phyloP scores from a whole-genome alignment of 1,284 basidiomycete species.

The Xerocomus minutiporus region DNA sequence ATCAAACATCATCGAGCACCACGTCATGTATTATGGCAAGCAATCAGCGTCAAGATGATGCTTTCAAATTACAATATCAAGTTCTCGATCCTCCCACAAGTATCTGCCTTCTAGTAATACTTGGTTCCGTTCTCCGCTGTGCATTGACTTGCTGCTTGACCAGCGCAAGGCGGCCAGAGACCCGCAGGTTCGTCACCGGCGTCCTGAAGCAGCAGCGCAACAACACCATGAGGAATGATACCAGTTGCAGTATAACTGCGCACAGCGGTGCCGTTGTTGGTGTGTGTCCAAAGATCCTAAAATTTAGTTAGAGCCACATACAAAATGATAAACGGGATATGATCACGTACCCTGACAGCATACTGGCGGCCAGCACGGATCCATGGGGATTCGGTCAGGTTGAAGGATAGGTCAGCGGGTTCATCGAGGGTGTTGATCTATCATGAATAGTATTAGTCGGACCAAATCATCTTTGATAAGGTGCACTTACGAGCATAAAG shows the following conservation, averaged over 20 bases:
- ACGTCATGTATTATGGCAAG: no score
- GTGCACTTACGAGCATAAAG: conserved; percentile 47
- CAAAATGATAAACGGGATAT: neutral
- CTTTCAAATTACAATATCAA: no score
- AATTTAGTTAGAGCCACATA: neutral
- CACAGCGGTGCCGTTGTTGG: conserved; percentile 60
- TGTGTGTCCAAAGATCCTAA: conserved; percentile 67
- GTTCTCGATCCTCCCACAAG: neutral
- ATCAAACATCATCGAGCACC: no score
- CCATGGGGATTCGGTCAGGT: conserved; percentile 65
- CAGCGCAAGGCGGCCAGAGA: conserved; percentile 41
- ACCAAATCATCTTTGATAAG: neutral
- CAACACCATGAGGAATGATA: conserved; percentile 62
- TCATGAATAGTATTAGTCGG: neutral
- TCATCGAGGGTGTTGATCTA: conserved; percentile 51
- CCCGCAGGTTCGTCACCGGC: conserved; percentile 61
- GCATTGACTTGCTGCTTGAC: conserved; percentile 23
- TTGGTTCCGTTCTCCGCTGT: conserved; percentile 30
- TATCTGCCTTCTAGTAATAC: conserved; percentile 13
- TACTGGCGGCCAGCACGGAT: conserved; percentile 62
- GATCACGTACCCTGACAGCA: conserved; percentile 44
- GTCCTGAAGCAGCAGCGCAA: conserved; percentile 59
- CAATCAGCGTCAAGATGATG: no score
- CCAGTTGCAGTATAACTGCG: conserved; percentile 53
- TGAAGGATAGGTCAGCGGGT: conserved; percentile 55